Evolutionary conservation across 495 filamentous ascomycete genomes (phyloP).

Genomic region (Rostrohypoxylon terebratum): DNA sequence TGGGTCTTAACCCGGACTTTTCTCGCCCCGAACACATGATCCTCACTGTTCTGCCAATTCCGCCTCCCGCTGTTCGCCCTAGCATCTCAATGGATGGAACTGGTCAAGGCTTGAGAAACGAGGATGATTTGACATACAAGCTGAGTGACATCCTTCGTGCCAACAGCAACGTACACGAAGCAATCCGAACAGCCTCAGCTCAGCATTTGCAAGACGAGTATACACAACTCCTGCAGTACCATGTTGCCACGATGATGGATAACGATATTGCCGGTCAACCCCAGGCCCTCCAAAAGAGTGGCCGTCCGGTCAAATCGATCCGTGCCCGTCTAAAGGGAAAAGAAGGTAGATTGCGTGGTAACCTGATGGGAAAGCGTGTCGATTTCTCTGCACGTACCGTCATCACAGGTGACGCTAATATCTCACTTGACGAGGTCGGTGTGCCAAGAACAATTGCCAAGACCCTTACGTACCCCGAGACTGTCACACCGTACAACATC

Average conservation of each 20-base stretch:
- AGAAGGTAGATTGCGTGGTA: conserved; percentile 95
- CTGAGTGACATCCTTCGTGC: conserved; percentile 97
- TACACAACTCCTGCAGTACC: conserved; percentile 92
- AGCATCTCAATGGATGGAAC: conserved; percentile 96
- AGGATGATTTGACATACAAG: conserved; percentile 99
- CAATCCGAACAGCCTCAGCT: conserved; percentile 87
- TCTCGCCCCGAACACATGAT: conserved; percentile 99
- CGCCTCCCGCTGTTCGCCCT: conserved; percentile 92
- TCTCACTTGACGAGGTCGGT: conserved; percentile 95
- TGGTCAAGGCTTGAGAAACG: conserved; percentile 84
- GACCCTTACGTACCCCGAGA: conserved; percentile 94
- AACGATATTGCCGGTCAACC: conserved; percentile 98
- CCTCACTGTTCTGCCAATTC: conserved; percentile 92
- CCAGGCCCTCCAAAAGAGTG: conserved; percentile 95
- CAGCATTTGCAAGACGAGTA: conserved; percentile 91
- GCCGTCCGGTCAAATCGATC: conserved; percentile 94
- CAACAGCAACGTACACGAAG: conserved; percentile 91
- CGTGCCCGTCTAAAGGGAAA: conserved; percentile 97
- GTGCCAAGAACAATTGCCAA: conserved; percentile 89
- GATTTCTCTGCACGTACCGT: conserved; percentile 99
- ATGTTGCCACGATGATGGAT: conserved; percentile 99
- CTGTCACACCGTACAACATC: conserved; percentile 98
- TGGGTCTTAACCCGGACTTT: conserved; percentile 92
- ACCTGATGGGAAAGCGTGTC: conserved; percentile 99
- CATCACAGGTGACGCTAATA: conserved; percentile 97